Evolutionary conservation across 2,329 filamentous ascomycete species (phyloP).

Genomic region (Rhynchosporium secalis): DNA sequence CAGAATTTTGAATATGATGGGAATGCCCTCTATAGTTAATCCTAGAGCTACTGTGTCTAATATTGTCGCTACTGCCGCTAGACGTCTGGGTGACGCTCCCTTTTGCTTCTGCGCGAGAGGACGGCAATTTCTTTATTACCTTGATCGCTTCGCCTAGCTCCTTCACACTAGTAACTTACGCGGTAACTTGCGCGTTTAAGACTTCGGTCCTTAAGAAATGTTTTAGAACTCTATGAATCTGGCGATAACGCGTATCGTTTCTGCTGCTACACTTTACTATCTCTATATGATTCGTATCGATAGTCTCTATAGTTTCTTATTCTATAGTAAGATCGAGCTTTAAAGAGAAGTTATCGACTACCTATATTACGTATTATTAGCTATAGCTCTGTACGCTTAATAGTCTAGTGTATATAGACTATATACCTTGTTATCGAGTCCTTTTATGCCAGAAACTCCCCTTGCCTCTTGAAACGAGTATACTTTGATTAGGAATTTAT

Average conservation of each 20-base stretch:
- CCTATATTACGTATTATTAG: slow-evolving; percentile 31
- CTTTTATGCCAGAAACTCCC: slow-evolving; percentile 41
- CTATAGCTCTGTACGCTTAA: no score
- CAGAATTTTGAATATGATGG: background rate
- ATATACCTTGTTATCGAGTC: slow-evolving; percentile 40
- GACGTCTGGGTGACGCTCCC: background rate
- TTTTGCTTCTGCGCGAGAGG: background rate
- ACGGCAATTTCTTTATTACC: background rate
- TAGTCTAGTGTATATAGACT: slow-evolving; percentile 3
- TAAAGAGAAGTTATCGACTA: slow-evolving; percentile 45
- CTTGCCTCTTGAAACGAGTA: slow-evolving; percentile 45
- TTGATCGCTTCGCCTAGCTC: background rate
- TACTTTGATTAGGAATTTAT: slow-evolving; percentile 38
- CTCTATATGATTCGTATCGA: slow-evolving; percentile 45
- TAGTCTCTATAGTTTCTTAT: slow-evolving; percentile 43
- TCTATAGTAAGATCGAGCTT: slow-evolving; percentile 41
- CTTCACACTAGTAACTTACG: background rate
- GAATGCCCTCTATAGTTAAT: background rate
- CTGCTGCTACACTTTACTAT: slow-evolving; percentile 28
- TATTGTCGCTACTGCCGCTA: background rate
- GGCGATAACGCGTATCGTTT: no score
- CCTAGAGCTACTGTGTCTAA: background rate
- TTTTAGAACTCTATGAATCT: no score
- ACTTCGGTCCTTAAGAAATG: no score
- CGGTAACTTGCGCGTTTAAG: no score